phyloP scores from a whole-genome alignment of 441 rosid species.

The Syzygium malaccense region DNA sequence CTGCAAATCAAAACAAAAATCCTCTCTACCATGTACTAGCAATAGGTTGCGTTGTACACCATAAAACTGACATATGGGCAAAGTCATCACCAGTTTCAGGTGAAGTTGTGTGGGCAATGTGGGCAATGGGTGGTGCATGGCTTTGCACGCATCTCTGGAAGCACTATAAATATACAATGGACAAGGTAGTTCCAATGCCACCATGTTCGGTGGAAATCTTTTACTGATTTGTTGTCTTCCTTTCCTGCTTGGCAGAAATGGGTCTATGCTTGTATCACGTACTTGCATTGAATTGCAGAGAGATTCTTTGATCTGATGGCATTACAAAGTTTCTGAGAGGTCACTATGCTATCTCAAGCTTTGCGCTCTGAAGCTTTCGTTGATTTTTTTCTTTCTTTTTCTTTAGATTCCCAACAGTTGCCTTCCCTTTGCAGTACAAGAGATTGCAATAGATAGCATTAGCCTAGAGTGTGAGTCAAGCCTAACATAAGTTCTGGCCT shows the following conservation, averaged over 20 bases:
- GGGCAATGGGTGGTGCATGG: conserved; percentile 95
- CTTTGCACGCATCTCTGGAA: conserved; percentile 72
- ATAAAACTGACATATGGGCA: conserved; percentile 65
- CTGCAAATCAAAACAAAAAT: neutral
- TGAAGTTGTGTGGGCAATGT: conserved; percentile 57
- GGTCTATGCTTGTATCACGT: neutral
- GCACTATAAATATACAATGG: conserved; percentile 56
- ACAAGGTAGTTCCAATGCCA: conserved; percentile 28
- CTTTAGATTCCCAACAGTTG: neutral
- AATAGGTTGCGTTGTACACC: conserved; percentile 70
- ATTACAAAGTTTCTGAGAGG: neutral
- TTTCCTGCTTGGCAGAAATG: neutral
- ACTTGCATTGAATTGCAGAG: neutral
- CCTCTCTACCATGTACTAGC: conserved; percentile 25
- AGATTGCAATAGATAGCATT: neutral
- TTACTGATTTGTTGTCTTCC: neutral
- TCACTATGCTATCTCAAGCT: neutral
- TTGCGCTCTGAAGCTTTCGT: neutral
- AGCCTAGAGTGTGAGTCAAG: neutral
- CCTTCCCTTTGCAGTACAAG: neutral
- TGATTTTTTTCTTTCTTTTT: neutral
- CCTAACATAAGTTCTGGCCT: neutral
- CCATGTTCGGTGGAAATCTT: neutral
- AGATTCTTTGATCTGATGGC: neutral
- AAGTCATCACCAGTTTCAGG: conserved; percentile 63